Evolutionary conservation across 768 basidiomycete genomes (phyloP), one percentile per base, ranked within the genome.

Genomic region (Macrolepiota albuminosa): DNA sequence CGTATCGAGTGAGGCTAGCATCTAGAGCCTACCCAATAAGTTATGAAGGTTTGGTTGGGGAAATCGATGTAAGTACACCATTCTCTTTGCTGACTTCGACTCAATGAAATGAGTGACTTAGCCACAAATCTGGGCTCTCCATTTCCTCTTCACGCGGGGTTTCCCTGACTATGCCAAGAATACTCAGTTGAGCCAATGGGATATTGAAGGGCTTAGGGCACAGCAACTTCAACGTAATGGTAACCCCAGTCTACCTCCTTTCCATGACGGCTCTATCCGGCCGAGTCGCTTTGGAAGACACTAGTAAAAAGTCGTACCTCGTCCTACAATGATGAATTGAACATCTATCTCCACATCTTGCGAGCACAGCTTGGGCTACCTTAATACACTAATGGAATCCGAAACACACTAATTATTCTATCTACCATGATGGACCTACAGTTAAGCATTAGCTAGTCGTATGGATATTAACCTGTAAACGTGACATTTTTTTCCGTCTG

Each of bases 21-120:
- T 47, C 42, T 0, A 18, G 31, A 42, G 24, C 51, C 26, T 42
- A 46, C 11, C 18, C 31, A 9, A 34, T 47, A 29, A 37, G 58
- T 42, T 59, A 54, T 24, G 58, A 59, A 59, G 58, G 58, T 16
- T 24, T 59, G 5, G 36, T 55, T 24, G 59, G 54, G 16, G 40
- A 55, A 47, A 47, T 48, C 24, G 48, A 50, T 50, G 48, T 58
- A 26, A 0, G 57, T 58, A 24, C 24, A 13, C 29, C 10, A 11
- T 4, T 31, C 8, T 39, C 2, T 14, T 2, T 16, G 16, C 8
- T 9, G 4, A 26, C 4, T 18, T 4, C 6, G 52, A 53, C 37
- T 39, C 9, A 18, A 39, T 53, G 21, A 36, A 14, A 14, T 39
- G 24, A 26, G 18, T 40, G 3, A 18, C 10, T 36, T 10, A 56